A percentile compares a stretch with the other conserved stretches of the same genome.
These are phyloP conservation scores for Cyathus striatus DNA, from an alignment of 768 basidiomycete genomes.

Conservation along the genomic window DNA sequence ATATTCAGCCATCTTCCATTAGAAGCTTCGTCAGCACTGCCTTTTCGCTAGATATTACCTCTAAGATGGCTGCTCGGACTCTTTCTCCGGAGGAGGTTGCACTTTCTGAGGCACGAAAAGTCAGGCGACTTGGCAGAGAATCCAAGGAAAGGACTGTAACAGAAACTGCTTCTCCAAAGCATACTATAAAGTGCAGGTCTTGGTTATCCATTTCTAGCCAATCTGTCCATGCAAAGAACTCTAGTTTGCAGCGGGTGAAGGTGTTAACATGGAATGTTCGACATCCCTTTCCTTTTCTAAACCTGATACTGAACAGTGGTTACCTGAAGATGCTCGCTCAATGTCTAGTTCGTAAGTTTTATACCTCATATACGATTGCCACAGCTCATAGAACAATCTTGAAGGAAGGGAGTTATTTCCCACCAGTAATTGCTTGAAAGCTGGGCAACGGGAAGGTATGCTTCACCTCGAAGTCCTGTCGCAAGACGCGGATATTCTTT, in stretches of 20 bases:
- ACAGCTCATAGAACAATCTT: too few relatives aligned
- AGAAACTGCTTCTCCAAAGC: too few relatives aligned
- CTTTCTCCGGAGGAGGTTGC: slow-evolving; percentile 55
- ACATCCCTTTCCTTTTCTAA: slow-evolving; percentile 14
- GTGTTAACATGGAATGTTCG: slow-evolving; percentile 84
- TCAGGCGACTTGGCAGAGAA: slow-evolving; percentile 30
- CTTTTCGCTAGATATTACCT: too few relatives aligned
- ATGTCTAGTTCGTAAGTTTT: slow-evolving; percentile 67
- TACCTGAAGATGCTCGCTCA: slow-evolving; percentile 65
- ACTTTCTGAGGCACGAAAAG: slow-evolving; percentile 45
- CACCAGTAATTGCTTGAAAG: slow-evolving; percentile 80
- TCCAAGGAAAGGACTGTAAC: too few relatives aligned
- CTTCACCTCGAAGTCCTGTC: slow-evolving; percentile 68
- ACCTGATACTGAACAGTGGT: slow-evolving; percentile 2
- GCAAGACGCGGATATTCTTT: slow-evolving; percentile 75
- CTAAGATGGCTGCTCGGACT: slow-evolving; percentile 3
- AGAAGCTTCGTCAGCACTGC: too few relatives aligned
- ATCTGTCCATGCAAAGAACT: slow-evolving; percentile 11
- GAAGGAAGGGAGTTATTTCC: slow-evolving; percentile 80
- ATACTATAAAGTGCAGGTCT: too few relatives aligned
- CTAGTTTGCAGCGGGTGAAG: slow-evolving; percentile 33
- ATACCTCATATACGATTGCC: background rate
- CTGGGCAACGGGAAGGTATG: slow-evolving; percentile 68
- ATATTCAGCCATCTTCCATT: too few relatives aligned
- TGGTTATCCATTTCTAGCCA: slow-evolving; percentile 36